A percentile compares a stretch with the other conserved stretches of the same genome.
phyloP scores from a whole-genome alignment of 2,329 filamentous ascomycete species.

The Ascomycota sp. region DNA sequence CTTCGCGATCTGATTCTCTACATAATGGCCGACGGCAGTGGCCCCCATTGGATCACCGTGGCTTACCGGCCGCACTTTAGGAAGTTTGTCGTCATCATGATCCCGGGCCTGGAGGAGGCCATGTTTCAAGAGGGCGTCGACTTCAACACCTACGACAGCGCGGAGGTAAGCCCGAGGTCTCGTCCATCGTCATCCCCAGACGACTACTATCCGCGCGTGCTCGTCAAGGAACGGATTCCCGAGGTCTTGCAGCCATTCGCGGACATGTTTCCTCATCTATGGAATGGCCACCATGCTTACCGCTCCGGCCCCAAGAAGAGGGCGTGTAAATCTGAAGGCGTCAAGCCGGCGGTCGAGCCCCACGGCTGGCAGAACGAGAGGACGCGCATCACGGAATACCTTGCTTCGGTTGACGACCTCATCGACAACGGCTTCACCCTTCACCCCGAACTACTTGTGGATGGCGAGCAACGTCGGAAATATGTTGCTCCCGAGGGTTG shows the following conservation, averaged over 20 bases:
- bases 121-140: slow-evolving; percentile 56
- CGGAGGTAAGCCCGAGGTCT: too few relatives aligned
- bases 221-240: slow-evolving; percentile 30
- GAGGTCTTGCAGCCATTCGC: slow-evolving; percentile 44
- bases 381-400: slow-evolving; percentile 63
- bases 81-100: slow-evolving; percentile 78
- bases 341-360: slow-evolving; percentile 40
- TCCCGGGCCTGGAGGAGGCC: slow-evolving; percentile 73
- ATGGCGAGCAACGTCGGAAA: slow-evolving; percentile 32
- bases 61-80: slow-evolving; percentile 41
- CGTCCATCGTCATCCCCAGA: slow-evolving; percentile 36
- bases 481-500: slow-evolving; percentile 47
- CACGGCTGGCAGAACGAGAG: slow-evolving; percentile 53
- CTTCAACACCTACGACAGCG: slow-evolving; percentile 23
- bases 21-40: slow-evolving; percentile 42
- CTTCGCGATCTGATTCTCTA: slow-evolving; percentile 45
- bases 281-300: slow-evolving; percentile 71
- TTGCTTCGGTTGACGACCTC: slow-evolving; percentile 54
- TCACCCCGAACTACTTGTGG: slow-evolving; percentile 56
- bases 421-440: slow-evolving; percentile 66
- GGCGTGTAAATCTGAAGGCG: slow-evolving; percentile 29
- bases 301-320: slow-evolving; percentile 52
- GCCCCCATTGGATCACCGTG: slow-evolving; percentile 45
- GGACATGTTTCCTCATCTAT: slow-evolving; percentile 69
- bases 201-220: slow-evolving; percentile 35